These are phyloP conservation scores for Kandelia obovata DNA, from an alignment of 345 rosid genomes.

Conservation along the genomic window DNA sequence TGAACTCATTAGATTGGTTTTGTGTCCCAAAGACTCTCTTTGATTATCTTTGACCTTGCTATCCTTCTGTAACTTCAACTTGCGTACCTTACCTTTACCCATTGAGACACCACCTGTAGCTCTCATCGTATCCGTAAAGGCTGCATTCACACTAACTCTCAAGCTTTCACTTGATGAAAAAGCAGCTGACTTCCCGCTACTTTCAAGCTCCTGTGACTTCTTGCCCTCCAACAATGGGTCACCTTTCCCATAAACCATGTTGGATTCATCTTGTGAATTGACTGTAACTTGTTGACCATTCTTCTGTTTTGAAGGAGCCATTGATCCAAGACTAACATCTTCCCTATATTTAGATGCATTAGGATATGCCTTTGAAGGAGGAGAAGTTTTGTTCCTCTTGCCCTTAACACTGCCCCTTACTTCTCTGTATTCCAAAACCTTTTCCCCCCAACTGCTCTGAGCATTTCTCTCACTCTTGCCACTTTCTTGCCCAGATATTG, in stretches of 20 bases:
- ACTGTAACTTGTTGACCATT: conserved; percentile 18
- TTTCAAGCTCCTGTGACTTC: conserved; percentile 35
- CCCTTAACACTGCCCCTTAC: conserved; percentile 15
- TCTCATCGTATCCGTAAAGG: conserved; percentile 19
- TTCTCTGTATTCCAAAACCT: conserved; percentile 16
- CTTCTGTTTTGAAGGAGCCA: conserved; percentile 22
- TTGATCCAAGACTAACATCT: neutral
- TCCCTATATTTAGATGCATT: conserved; percentile 19
- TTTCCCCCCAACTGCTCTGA: conserved; percentile 19
- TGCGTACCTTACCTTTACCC: conserved; percentile 25
- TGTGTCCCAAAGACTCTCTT: conserved; percentile 21
- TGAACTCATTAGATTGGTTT: neutral
- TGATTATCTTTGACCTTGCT: conserved; percentile 22
- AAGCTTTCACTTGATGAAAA: conserved; percentile 13
- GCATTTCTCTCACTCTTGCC: conserved; percentile 27
- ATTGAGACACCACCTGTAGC: conserved; percentile 26
- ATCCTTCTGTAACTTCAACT: conserved; percentile 36
- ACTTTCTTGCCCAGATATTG: conserved; percentile 23
- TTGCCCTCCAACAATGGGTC: conserved; percentile 27
- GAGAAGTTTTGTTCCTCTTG: conserved; percentile 15
- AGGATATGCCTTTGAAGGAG: conserved; percentile 18
- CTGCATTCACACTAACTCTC: conserved; percentile 27
- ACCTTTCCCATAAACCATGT: conserved; percentile 24
- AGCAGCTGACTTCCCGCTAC: conserved; percentile 12
- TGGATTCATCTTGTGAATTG: conserved; percentile 17